phyloP scores from a whole-genome alignment of 192 early-diverging fungal species.

The Backusella liffmaniae region DNA sequence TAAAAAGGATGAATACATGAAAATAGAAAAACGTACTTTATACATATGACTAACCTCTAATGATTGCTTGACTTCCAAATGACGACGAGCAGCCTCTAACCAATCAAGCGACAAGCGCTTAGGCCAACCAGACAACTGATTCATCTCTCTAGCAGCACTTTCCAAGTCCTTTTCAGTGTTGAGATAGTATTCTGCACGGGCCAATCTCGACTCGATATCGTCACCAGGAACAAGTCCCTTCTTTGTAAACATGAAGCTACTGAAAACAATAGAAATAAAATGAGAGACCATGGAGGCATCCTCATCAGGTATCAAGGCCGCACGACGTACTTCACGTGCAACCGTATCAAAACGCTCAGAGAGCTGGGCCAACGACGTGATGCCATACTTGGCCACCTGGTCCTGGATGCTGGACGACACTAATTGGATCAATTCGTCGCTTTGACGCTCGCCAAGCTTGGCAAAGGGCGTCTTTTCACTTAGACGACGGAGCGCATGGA shows the following conservation, averaged over 20 bases:
- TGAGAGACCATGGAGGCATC: conserved; percentile 84
- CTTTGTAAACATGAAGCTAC: conserved; percentile 81
- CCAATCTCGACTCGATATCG: conserved; percentile 83
- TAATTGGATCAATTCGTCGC: conserved; percentile 48
- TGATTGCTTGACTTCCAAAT: conserved; percentile 89
- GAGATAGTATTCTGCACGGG: conserved; percentile 77
- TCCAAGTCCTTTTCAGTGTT: conserved; percentile 74
- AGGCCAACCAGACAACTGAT: conserved; percentile 92
- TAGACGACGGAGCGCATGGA: conserved; percentile 59
- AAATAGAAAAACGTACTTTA: too few species aligned
- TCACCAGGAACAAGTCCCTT: conserved; percentile 81
- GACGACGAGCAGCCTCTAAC: conserved; percentile 74
- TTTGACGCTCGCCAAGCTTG: conserved; percentile 30
- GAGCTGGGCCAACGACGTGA: conserved; percentile 66
- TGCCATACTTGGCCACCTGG: conserved; percentile 57
- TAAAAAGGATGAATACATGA: neutral
- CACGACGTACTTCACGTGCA: conserved; percentile 67
- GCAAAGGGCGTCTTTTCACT: conserved; percentile 42
- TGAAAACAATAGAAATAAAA: conserved; percentile 66
- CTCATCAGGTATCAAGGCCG: conserved; percentile 83
- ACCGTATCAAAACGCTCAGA: conserved; percentile 70
- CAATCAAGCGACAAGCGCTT: conserved; percentile 85
- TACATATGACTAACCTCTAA: conserved; percentile 56
- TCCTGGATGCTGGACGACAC: conserved; percentile 65
- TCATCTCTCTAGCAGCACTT: conserved; percentile 83